phyloP scores from a whole-genome alignment of 257 asterid species.

The Solanum virginianum region DNA sequence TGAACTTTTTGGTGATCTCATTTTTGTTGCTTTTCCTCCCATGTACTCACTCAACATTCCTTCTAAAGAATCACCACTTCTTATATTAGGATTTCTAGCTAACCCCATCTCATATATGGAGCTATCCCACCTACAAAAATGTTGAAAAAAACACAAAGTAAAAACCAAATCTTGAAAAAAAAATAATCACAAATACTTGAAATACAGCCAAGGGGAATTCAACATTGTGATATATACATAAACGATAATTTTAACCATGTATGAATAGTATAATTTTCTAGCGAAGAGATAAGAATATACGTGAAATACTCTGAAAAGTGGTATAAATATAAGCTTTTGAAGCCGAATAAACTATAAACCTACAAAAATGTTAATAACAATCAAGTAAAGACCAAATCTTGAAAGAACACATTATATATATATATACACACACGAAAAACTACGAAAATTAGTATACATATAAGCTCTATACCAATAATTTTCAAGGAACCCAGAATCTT shows the following conservation, averaged over 20 bases:
- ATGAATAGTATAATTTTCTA: background rate
- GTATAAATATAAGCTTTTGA: background rate
- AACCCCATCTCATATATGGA: conserved; percentile 22
- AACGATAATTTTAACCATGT: background rate
- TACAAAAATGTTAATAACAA: background rate
- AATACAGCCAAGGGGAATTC: background rate
- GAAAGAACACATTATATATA: background rate
- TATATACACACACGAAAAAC: background rate
- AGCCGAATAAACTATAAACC: background rate
- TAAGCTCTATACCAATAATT: background rate
- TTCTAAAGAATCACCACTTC: conserved; percentile 66
- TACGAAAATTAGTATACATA: background rate
- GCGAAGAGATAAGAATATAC: background rate
- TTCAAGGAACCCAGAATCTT: background rate
- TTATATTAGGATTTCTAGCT: conserved; percentile 12
- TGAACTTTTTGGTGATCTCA: conserved; percentile 23
- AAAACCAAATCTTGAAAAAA: background rate
- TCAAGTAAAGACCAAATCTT: background rate
- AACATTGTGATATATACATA: background rate
- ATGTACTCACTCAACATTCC: conserved; percentile 64
- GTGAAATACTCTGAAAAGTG: background rate
- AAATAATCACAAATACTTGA: background rate
- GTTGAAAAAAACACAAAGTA: background rate
- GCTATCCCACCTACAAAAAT: background rate
- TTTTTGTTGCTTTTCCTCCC: conserved; percentile 33